Conservation (phyloP, 164 flowering plant genomes). For the Euptelea pleiosperma region DNA sequence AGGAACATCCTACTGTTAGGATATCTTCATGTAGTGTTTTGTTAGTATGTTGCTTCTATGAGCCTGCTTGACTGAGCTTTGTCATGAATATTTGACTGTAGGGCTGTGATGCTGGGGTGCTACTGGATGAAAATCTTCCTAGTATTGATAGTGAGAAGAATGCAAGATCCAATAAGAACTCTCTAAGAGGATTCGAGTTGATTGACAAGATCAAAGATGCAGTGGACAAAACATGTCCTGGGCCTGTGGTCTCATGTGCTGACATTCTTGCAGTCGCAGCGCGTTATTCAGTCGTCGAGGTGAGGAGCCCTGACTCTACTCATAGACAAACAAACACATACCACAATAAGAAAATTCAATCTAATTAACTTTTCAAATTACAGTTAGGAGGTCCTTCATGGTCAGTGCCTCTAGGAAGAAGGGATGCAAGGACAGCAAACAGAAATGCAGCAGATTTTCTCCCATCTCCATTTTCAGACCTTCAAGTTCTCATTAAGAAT, state of each 20-base stretch:
- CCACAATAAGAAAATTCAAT: no score
- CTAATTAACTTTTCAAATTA: background rate
- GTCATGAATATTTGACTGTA: no score
- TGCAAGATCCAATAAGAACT: conserved; percentile 32
- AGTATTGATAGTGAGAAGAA: conserved; percentile 35
- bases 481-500: conserved; percentile 16
- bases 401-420: conserved; percentile 29
- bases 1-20: no score
- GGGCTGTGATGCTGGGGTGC: conserved; percentile 64
- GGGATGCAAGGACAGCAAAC: conserved; percentile 30
- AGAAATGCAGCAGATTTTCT: conserved; percentile 22
- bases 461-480: conserved; percentile 28
- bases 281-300: conserved; percentile 37
- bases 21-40: no score
- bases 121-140: conserved; percentile 44
- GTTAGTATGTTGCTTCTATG: no score
- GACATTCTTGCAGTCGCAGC: conserved; percentile 47
- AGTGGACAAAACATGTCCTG: conserved; percentile 33
- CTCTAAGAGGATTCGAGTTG: conserved; percentile 45
- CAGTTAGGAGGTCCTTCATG: conserved; percentile 30
- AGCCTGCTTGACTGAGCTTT: no score
- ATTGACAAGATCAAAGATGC: conserved; percentile 37
- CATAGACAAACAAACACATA: no score
- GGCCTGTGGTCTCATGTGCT: conserved; percentile 47
- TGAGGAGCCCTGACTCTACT: no score